phyloP scores from a whole-genome alignment of 139 green algal genomes.

The Chlamydomonas incerta region DNA sequence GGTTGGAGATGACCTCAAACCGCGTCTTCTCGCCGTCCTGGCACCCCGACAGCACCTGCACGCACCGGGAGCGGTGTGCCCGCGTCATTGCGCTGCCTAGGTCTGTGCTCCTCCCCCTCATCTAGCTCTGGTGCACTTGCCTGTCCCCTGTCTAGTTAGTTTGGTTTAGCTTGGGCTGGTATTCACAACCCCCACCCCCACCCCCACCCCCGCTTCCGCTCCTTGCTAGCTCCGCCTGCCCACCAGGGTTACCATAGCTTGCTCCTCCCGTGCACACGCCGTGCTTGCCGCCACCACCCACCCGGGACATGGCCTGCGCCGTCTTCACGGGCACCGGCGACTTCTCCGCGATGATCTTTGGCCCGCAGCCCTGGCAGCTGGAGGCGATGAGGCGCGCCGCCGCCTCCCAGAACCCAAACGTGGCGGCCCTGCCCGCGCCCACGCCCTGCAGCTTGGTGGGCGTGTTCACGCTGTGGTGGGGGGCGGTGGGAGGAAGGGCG shows the following conservation, averaged over 20 bases:
- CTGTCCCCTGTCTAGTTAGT: too few relatives aligned
- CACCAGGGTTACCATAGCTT: too few relatives aligned
- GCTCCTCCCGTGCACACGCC: too few relatives aligned
- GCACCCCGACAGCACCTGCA: constrained; percentile 21
- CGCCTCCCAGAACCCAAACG: constrained; percentile 98
- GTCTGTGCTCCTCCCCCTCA: too few relatives aligned
- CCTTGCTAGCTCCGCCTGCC: too few relatives aligned
- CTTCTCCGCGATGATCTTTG: constrained; percentile 98
- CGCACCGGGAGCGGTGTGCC: too few relatives aligned
- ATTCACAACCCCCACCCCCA: too few relatives aligned
- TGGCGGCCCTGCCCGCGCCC: constrained; percentile 95
- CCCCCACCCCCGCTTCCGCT: too few relatives aligned
- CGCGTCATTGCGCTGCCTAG: too few relatives aligned
- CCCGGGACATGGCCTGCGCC: constrained; percentile 95
- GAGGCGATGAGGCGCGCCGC: constrained; percentile 92
- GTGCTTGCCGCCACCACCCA: constrained; percentile 36
- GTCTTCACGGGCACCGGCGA: constrained; percentile 98
- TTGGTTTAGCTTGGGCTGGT: too few relatives aligned
- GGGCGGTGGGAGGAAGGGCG: neutral
- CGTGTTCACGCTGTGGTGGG: constrained; percentile 89
- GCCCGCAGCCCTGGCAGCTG: constrained; percentile 17
- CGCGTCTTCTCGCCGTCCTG: constrained; percentile 66
- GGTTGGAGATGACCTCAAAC: constrained; percentile 95
- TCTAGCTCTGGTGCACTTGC: too few relatives aligned
- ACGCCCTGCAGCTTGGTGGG: constrained; percentile 95